Base-by-base conservation (phyloP, 768 basidiomycete genomes). In the Pholiota microspora region DNA sequence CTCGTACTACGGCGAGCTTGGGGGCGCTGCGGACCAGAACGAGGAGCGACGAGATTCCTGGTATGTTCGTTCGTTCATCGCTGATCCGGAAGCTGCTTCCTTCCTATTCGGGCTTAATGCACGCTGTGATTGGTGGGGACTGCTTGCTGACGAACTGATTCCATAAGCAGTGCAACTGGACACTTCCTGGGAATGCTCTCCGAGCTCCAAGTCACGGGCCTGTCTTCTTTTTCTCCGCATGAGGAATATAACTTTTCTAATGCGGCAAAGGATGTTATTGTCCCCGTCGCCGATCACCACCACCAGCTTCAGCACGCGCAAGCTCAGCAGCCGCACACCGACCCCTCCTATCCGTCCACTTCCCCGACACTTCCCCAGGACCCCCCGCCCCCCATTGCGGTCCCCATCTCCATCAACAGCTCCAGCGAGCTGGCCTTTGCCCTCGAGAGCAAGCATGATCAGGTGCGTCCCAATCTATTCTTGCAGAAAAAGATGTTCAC, bases 121-220 rank as follows among this genome's bases (percentile, higher is more conserved):
- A n/a, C n/a, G n/a, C 27, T 44, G 40, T 45, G 40, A 31, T 29
- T 38, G 27, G 28, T 31, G 18, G 29, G 4, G n/a, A 27, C 21
- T 16, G 12, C 21, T 54, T 40, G 42, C 42, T 49, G 45, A 49
- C 56, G 49, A 25, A 54, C 35, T 32, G 21, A 3, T 23, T 49
- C 38, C 45, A n/a, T 48, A 34, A 36, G 47, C 59, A 70, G 73
- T 54, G 61, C 70, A 16, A 73, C 73, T 18, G 72, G 70, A 13
- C 68, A 70, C 28, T 78, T 79, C 57, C 56, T 76, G 16, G 67
- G 71, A 28, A 64, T 77, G 55, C 73, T 78, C 71, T 75, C 75
- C 1, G 69, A 68, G 24, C 71, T 80, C 29, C 76, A 74, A 59
- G 74, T 78, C 40, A 68, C 58, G 53, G 55, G 56, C 36, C 55